A percentile compares a stretch with the other conserved stretches of the same genome.
Evolutionary conservation across 2,329 filamentous ascomycete species (phyloP).

Genomic region (Penicillium glabrum): DNA sequence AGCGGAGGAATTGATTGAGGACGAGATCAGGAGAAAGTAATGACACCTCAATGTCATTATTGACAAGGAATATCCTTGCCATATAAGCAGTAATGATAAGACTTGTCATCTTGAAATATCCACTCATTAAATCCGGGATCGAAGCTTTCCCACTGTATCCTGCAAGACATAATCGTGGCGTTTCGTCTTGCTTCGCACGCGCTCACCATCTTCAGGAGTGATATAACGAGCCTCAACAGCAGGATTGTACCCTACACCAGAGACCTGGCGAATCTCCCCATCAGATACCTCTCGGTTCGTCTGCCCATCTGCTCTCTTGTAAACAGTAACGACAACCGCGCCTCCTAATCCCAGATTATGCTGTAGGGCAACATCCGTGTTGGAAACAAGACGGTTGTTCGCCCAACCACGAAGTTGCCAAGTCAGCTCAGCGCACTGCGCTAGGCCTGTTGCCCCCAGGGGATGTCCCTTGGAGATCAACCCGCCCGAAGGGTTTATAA

Average conservation of each 20-base stretch:
- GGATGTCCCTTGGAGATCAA: conserved; percentile 95
- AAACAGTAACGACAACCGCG: conserved; percentile 85
- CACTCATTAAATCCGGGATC: conserved; percentile 10
- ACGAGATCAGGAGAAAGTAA: not conserved
- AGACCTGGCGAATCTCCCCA: conserved; percentile 63
- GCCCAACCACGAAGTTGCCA: conserved; percentile 97
- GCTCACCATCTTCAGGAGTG: conserved; percentile 69
- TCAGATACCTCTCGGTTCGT: conserved; percentile 59
- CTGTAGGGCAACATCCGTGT: conserved; percentile 74
- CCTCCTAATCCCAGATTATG: conserved; percentile 92
- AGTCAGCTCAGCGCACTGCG: conserved; percentile 92
- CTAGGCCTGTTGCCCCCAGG: conserved; percentile 85
- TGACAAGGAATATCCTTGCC: not conserved
- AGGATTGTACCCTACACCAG: conserved; percentile 82
- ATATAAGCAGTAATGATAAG: no score
- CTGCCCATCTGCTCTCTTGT: conserved; percentile 78
- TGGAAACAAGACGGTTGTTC: conserved; percentile 75
- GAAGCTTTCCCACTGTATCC: conserved; percentile 15
- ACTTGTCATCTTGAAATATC: not conserved
- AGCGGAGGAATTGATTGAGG: not conserved
- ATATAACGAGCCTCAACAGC: conserved; percentile 87
- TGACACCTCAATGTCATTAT: not conserved
- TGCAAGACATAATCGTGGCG: conserved; percentile 69
- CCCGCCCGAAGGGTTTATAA: conserved; percentile 90
- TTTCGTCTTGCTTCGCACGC: conserved; percentile 67